A percentile compares a stretch with the other conserved stretches of the same genome.
Conservation (phyloP, 495 filamentous ascomycete genomes). For the Hypoxylon rickii region DNA sequence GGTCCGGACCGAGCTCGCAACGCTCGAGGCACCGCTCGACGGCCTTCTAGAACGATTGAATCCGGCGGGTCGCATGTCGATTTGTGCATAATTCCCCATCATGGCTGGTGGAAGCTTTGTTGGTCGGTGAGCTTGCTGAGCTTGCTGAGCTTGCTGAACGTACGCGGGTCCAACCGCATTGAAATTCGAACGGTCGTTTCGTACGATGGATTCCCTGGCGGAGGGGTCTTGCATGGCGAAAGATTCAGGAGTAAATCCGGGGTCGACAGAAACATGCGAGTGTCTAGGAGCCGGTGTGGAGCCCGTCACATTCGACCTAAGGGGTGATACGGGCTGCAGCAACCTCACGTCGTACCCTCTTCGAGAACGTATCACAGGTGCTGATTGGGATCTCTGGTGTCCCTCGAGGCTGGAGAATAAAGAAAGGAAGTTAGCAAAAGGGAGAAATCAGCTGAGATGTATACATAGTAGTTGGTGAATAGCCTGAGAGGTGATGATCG, state of each 20-base stretch:
- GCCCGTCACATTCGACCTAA: conserved; percentile 7
- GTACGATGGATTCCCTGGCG: conserved; percentile 2
- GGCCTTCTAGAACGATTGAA: conserved; percentile 30
- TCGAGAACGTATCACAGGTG: conserved; percentile 18
- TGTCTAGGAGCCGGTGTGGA: conserved; percentile 17
- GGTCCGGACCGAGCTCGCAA: conserved; percentile 31
- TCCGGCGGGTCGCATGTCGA: conserved; percentile 29
- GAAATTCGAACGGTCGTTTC: conserved; percentile 26
- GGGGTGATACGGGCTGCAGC: conserved; percentile 10
- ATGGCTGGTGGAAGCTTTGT: conserved; percentile 27
- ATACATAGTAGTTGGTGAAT: conserved; percentile 8
- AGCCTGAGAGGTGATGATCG: conserved; percentile 34
- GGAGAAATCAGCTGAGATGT: conserved; percentile 9
- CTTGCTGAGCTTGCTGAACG: conserved; percentile 20
- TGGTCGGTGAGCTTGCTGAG: too few species aligned
- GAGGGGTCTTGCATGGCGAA: conserved; percentile 15
- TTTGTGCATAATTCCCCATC: conserved; percentile 39
- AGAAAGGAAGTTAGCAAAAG: conserved; percentile 31
- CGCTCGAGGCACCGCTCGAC: conserved; percentile 30
- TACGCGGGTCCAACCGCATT: conserved; percentile 25
- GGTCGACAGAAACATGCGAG: conserved; percentile 19
- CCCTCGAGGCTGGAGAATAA: conserved; percentile 17
- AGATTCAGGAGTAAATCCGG: conserved; percentile 23
- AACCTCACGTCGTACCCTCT: conserved; percentile 23
- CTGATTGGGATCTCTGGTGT: conserved; percentile 31